These are phyloP conservation scores for Erucastrum elatum DNA, from an alignment of 345 rosid species.

Conservation along the genomic window DNA sequence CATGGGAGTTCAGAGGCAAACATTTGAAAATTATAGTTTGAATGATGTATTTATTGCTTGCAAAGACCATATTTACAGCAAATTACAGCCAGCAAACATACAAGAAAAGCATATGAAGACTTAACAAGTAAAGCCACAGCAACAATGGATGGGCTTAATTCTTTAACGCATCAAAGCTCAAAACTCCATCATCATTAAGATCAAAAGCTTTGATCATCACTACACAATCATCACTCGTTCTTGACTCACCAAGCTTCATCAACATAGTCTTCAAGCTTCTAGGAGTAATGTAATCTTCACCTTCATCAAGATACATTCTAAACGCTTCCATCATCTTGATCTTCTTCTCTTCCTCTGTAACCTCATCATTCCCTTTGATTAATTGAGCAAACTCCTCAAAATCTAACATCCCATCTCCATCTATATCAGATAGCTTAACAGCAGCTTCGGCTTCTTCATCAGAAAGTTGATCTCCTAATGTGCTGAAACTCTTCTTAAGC, in stretches of 20 bases:
- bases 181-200: conserved; percentile 69
- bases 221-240: conserved; percentile 52
- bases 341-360: conserved; percentile 48
- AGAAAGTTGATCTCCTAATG: conserved; percentile 50
- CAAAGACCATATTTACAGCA: neutral
- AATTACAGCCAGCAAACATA: conserved; percentile 3
- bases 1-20: too few relatives aligned
- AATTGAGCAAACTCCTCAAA: conserved; percentile 55
- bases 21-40: too few relatives aligned
- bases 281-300: conserved; percentile 56
- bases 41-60: neutral
- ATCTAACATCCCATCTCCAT: conserved; percentile 68
- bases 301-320: conserved; percentile 55
- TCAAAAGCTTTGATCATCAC: conserved; percentile 64
- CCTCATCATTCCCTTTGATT: conserved; percentile 42
- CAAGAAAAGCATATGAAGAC: too few relatives aligned
- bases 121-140: neutral
- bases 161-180: conserved; percentile 58
- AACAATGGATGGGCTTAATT: neutral
- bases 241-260: conserved; percentile 51
- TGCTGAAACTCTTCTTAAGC: conserved; percentile 50
- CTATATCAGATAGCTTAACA: conserved; percentile 48
- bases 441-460: conserved; percentile 58
- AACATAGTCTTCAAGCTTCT: conserved; percentile 61
- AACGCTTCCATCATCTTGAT: conserved; percentile 54